phyloP scores from a whole-genome alignment of 169 alveolate genomes.

The Perkinsus chesapeaki region DNA sequence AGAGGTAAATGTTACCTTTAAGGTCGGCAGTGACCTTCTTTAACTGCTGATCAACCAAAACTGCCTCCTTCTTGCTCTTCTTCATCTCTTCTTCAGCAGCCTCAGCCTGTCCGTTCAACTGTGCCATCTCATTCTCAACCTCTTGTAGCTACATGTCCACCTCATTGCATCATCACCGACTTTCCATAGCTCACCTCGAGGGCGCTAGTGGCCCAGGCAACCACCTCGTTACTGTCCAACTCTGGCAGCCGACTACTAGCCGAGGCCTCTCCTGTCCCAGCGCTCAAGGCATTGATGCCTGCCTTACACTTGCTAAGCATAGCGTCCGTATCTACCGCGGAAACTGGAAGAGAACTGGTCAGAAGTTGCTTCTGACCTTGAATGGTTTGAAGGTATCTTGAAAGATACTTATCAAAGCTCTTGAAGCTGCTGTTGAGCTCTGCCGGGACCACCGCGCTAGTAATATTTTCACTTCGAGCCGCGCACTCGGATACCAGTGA shows the following conservation, averaged over 20 bases:
- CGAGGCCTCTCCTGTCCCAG: background rate
- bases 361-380: background rate
- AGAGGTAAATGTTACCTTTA: background rate
- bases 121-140: background rate
- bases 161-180: background rate
- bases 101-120: background rate
- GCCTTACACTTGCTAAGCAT: background rate
- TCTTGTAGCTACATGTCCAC: background rate
- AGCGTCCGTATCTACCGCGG: background rate
- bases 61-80: background rate
- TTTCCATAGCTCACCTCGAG: background rate
- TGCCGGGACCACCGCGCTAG: background rate
- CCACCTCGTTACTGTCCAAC: background rate
- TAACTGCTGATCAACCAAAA: background rate
- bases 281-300: background rate
- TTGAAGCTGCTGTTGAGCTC: background rate
- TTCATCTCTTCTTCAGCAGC: background rate
- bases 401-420: background rate
- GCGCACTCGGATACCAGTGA: background rate
- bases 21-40: background rate
- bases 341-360: background rate
- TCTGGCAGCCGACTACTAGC: background rate
- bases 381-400: background rate
- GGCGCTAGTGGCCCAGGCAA: background rate
- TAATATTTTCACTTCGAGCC: background rate